Base-by-base conservation (phyloP, 208 protist species). In the Sergeia podlipaevii region DNA sequence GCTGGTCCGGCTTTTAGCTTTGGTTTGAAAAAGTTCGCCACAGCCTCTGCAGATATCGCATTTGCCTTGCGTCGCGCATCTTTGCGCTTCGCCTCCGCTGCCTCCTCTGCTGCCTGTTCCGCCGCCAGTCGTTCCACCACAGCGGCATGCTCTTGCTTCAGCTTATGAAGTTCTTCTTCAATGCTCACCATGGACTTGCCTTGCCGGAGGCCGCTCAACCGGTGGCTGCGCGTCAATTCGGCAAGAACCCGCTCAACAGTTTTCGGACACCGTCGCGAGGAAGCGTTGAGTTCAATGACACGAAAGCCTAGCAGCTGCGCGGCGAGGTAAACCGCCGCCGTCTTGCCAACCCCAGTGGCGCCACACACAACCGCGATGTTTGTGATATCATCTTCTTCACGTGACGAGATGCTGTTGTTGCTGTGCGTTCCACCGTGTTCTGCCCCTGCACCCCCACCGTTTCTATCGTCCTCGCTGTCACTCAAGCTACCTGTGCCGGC, bases 211-310 rank as follows among this genome's bases (percentile, higher is more conserved):
- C 70, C 65, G 33, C 63, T 77, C 11, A 91, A 72, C 4, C 80
- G 74, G 37, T 80, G 37, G 47, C 85, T 93, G 41, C 73, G 77
- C 45, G 85, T 93, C 3, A 93, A 67, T 56, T 93, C 80, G 11
- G 85, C 80, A 11, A 93, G 60, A 1, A 93, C 71, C n/a, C 68
- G 74, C 38, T 86, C 78, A 44, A 93, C 72, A 43, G 66, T 76
- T 54, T 86, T 82, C 2, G 85, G 68, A 42, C 73, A 81, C 13
- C 85, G 77, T 46, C 66, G 60, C 37, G 85, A 68, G 23, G 78
- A 82, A 2, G 78, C 74, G 42, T 93, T 93, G 75, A 93, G 82
- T 61, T 93, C 85, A 28, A 93, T 79, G 30, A 93, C 85, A 27
- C 80, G 80, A 26, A 79, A 93, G 24, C 73, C 70, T 17, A 89